A percentile compares a stretch with the other conserved stretches of the same genome.
These are phyloP conservation scores for Psilocybe cyanescens DNA, from an alignment of 768 basidiomycete species.

Conservation along the genomic window DNA sequence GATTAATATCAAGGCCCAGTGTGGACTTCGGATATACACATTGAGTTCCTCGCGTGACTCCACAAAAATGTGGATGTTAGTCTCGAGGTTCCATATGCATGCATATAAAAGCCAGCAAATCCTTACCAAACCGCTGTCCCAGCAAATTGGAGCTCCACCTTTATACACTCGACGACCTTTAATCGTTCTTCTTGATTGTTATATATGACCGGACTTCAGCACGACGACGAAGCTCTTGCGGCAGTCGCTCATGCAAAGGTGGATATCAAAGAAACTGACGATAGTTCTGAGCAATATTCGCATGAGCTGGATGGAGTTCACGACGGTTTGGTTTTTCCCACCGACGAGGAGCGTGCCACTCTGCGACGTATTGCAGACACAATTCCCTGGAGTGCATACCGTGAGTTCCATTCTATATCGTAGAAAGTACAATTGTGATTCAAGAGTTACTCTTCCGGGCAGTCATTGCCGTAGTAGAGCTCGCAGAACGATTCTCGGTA, in stretches of 20 bases:
- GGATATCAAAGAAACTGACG: slow-evolving; percentile 17
- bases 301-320: slow-evolving; percentile 36
- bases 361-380: slow-evolving; percentile 64
- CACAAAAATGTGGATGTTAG: too few relatives aligned
- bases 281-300: slow-evolving; percentile 18
- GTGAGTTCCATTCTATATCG: slow-evolving; percentile 32
- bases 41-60: too few relatives aligned
- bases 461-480: slow-evolving; percentile 71
- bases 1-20: too few relatives aligned
- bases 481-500: slow-evolving; percentile 77
- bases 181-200: too few relatives aligned
- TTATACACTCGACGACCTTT: too few relatives aligned
- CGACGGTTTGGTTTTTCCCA: slow-evolving; percentile 65
- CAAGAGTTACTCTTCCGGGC: background rate
- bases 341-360: slow-evolving; percentile 59
- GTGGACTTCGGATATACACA: too few relatives aligned
- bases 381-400: slow-evolving; percentile 61
- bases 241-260: slow-evolving; percentile 16
- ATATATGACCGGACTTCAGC: slow-evolving; percentile 24
- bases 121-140: too few relatives aligned
- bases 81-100: too few relatives aligned
- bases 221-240: slow-evolving; percentile 12
- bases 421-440: background rate
- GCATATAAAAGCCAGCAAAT: too few relatives aligned
- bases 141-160: too few relatives aligned